Evolutionary conservation across 2,329 filamentous ascomycete species (phyloP), one percentile per base, ranked within the genome.

Genomic region (Penicillium brevicompactum): DNA sequence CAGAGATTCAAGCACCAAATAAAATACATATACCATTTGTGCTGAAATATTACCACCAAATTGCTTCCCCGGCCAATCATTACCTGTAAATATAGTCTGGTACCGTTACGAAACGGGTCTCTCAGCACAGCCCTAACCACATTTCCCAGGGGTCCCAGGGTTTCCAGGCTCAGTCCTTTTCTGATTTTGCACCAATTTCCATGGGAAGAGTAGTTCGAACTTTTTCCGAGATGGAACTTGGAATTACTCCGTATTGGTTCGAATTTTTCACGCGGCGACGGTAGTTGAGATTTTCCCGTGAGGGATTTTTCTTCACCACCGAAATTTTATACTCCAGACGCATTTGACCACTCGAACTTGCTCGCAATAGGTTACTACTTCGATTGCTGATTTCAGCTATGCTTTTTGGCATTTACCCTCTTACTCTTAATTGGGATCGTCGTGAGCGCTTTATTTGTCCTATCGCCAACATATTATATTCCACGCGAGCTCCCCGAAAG

Each of bases 251-350:
- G 56, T 58, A 65, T 41, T 2, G 38, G 18, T 2, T 41, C n/a
- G 6, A 16, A 41, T 21, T 18, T 41, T 41, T 41, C 38, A 37
- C 10, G 4, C 32, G 10, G 18, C 18, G 18, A 18, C 34, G 34
- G 21, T 55, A 37, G 24, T 31, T 45, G 21, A 30, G 24, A 45
- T 46, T 54, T 54, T 45, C 27, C 16, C 43, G 54, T 65, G 63
- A 54, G 63, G 49, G 61, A 65, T 65, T 65, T 60, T 59, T 63
- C 53, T 44, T 59, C 51, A 30, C 61, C 63, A 65, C 53, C 53
- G 47, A 46, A 46, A 10, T 24, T 27, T 1, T 30, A 27, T 45
- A 16, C 53, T 51, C 48, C 40, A 37, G 49, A 51, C 43, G 47
- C 24, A 27, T 27, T 27, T 27, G 55, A 42, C 43, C 11, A 56